Percentiles rank a stretch among this genome's conserved stretches.
Conservation (phyloP, 805 yeast species). For the Saccharomycopsis fermentans region DNA sequence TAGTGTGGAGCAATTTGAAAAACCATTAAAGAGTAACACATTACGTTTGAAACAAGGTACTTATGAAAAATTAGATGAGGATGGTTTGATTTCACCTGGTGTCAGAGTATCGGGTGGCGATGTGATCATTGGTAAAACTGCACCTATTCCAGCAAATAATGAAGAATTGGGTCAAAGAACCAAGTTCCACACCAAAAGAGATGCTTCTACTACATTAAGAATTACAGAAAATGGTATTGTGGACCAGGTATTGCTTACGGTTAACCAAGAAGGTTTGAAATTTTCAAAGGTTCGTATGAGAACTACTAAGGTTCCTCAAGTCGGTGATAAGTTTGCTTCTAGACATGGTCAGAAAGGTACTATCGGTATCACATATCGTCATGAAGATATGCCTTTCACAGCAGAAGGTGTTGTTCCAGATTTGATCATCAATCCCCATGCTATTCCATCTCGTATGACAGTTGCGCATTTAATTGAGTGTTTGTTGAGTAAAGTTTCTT, state of each 20-base stretch:
- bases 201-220: constrained; percentile 95
- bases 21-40: constrained; percentile 91
- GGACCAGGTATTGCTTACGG: constrained; percentile 92
- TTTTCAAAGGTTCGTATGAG: constrained; percentile 98
- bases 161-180: constrained; percentile 99
- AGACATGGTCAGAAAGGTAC: constrained; percentile 99
- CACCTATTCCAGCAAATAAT: constrained; percentile 98
- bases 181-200: constrained; percentile 95
- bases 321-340: constrained; percentile 98
- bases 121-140: constrained; percentile 95
- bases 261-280: constrained; percentile 96
- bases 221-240: constrained; percentile 97
- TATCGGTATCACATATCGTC: constrained; percentile 95
- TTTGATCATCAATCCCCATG: constrained; percentile 95
- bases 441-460: constrained; percentile 99
- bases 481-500: constrained; percentile 87
- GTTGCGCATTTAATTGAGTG: constrained; percentile 99
- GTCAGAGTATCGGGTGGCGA: constrained; percentile 98
- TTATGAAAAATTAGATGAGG: constrained; percentile 95
- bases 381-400: constrained; percentile 98
- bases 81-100: constrained; percentile 97
- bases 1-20: constrained; percentile 94
- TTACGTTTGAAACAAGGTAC: constrained; percentile 95
- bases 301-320: constrained; percentile 96
- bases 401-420: constrained; percentile 96